Conservation (phyloP, 768 basidiomycete species). For the Mycena venus region DNA sequence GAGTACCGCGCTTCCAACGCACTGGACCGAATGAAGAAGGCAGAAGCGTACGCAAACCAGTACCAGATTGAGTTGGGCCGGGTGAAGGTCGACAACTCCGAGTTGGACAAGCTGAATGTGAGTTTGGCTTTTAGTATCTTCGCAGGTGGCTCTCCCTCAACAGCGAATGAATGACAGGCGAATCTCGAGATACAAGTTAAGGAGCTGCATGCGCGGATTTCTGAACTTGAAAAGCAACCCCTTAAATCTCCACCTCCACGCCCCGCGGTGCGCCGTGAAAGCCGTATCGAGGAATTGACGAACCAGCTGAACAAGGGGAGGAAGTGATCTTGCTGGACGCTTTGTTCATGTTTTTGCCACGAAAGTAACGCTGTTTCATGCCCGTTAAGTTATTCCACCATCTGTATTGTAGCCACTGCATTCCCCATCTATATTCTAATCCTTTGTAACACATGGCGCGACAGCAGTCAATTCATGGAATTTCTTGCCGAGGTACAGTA, state of each 20-base stretch:
- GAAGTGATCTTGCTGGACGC: conserved; percentile 48
- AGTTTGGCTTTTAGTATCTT: conserved; percentile 24
- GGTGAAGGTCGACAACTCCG: conserved; percentile 84
- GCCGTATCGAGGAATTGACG: conserved; percentile 79
- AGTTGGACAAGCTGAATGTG: conserved; percentile 84
- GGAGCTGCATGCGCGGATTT: conserved; percentile 85
- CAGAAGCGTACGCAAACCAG: conserved; percentile 81
- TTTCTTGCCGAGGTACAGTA: too few species aligned
- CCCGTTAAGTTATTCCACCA: conserved; percentile 26
- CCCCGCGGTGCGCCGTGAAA: conserved; percentile 71
- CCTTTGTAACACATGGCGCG: too few species aligned
- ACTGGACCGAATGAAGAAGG: conserved; percentile 85
- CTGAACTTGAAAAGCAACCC: conserved; percentile 86
- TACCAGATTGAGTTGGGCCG: conserved; percentile 83
- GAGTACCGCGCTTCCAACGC: conserved; percentile 80
- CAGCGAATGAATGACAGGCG: conserved; percentile 60
- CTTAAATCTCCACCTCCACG: conserved; percentile 77
- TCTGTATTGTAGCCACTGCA: conserved; percentile 34
- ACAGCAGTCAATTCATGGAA: too few species aligned
- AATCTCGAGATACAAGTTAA: conserved; percentile 88
- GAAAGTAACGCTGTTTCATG: conserved; percentile 20
- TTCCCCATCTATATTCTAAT: conserved; percentile 24
- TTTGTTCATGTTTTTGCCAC: background rate
- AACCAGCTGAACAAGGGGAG: conserved; percentile 67
- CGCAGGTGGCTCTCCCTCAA: conserved; percentile 5